Evolutionary conservation across 768 basidiomycete species (phyloP), one percentile per base, ranked within the genome.

Genomic region (Crepidotus variabilis): DNA sequence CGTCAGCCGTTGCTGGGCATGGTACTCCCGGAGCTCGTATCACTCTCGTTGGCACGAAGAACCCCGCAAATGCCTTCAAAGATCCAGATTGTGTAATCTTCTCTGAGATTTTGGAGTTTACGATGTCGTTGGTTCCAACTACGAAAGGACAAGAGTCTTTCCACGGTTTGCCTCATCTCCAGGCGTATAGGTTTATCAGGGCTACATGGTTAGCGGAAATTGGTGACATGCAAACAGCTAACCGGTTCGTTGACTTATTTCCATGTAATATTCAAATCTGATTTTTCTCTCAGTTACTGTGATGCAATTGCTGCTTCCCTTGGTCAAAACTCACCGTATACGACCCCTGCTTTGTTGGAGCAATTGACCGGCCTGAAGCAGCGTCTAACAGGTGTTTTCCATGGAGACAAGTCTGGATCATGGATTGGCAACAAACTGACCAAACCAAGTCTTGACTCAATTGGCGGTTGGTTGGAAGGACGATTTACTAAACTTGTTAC

Each of bases 401-500:
- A 87, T 32, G 73, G 83, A 36, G 92, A 94, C 65, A 93, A 91
- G 70, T 76, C 82, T 1, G 81, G 80, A 10, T 92, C 91, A 0
- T 97, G 94, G 94, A 92, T 94, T 55, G 78, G 84, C 11, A 80
- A 84, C n/a, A 94, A 92, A 68, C 78, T 95, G 60, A 80, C 86
- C 34, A 94, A 95, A 64, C 94, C 97, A 2, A 96, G 91, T 58
- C 78, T 98, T 47, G 94, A 98, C 68, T 87, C 86, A 33, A 84
- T 98, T 50, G 90, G 94, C 23, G 88, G 86, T 46, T 98, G 94
- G 88, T 78, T 98, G 22, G 96, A 94, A 71, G 89, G 91, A 11
- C 84, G 90, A 16, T 84, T 99, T 65, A 93, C 93, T 14, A 95
- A 95, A 67, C 87, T 99, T 62, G 94, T 99, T 57, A 92, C 95